Base-by-base conservation (phyloP, 2,329 filamentous ascomycete species). In the Penicillium sp. region DNA sequence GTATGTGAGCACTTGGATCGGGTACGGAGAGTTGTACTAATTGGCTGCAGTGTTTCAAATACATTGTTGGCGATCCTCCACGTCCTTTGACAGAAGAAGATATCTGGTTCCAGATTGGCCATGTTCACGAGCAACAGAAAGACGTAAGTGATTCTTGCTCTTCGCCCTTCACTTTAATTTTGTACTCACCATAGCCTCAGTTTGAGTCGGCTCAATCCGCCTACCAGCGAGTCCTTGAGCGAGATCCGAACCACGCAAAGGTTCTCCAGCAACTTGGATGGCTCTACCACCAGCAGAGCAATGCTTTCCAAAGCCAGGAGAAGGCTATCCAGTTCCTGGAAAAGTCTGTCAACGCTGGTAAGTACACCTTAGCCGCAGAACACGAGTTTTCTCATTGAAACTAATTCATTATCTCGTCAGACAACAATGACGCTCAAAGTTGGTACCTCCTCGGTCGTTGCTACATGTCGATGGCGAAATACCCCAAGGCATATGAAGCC, bases 381-480 rank as follows among this genome's bases (percentile, higher is more conserved):
- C n/a, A 19, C 12, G 1, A 4, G 6, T n/a, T 38, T 0, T 13
- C 10, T 3, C 27, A 14, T 40, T 10, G 13, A 39, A 14, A 30
- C 47, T 49, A 46, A 49, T 19, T 3, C 11, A 35, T 35, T 7
- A 8, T 33, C 19, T 28, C 7, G 11, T 31, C 69, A 92, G 92
- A 99, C 66, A 91, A 95, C 72, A 87, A 80, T 57, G 93, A 97
- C 72, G 90, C 93, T 19, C 93, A 97, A 73, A 97, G 92, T 74
- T 99, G 93, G 93, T 99, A 99, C 72, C 81, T 99, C 25, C 83
- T 99, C 43, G 93, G 93, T 36, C 85, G 93, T 61, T 97, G 93
- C 76, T 99, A 97, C 78, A 97, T 99, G 93, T 95, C 92, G 58
- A 92, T 96, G 73, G 89, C 95, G 70, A 97, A 97, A 71, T 97